phyloP scores from a whole-genome alignment of 2,329 filamentous ascomycete genomes.

The Colletotrichum tropicicola region DNA sequence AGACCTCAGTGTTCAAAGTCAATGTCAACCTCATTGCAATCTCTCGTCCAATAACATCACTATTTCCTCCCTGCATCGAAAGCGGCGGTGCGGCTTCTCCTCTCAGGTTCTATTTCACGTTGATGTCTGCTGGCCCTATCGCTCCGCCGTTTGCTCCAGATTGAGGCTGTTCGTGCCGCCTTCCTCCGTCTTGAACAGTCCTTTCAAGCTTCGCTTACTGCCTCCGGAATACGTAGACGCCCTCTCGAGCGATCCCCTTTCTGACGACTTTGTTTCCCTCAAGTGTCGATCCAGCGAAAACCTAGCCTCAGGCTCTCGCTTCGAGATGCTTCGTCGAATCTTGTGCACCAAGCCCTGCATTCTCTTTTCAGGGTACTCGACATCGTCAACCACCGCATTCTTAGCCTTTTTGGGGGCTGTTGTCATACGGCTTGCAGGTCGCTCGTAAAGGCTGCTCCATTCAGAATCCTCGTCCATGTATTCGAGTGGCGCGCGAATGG shows the following conservation, averaged over 20 bases:
- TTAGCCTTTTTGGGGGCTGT: neutral
- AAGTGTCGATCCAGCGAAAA: neutral
- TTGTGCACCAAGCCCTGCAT: neutral
- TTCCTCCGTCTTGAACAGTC: neutral
- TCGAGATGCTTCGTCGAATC: constrained; percentile 9
- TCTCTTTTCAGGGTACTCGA: neutral
- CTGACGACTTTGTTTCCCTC: neutral
- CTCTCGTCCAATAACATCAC: neutral
- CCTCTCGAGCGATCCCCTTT: neutral
- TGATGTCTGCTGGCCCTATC: too few relatives aligned
- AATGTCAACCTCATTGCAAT: neutral
- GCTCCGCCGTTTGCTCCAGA: too few relatives aligned
- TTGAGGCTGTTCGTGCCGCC: neutral
- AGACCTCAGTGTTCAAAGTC: neutral
- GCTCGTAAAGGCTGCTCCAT: neutral
- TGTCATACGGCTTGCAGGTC: neutral
- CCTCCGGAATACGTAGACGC: neutral
- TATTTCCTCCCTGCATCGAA: too few relatives aligned
- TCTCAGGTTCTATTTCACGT: too few relatives aligned
- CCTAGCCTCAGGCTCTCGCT: neutral
- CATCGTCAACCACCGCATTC: neutral
- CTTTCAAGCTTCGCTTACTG: neutral
- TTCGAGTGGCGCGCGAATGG: neutral
- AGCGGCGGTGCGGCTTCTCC: neutral
- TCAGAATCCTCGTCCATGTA: neutral